Conservation (phyloP, 306 rosid species). For the Spatholobus suberectus region DNA sequence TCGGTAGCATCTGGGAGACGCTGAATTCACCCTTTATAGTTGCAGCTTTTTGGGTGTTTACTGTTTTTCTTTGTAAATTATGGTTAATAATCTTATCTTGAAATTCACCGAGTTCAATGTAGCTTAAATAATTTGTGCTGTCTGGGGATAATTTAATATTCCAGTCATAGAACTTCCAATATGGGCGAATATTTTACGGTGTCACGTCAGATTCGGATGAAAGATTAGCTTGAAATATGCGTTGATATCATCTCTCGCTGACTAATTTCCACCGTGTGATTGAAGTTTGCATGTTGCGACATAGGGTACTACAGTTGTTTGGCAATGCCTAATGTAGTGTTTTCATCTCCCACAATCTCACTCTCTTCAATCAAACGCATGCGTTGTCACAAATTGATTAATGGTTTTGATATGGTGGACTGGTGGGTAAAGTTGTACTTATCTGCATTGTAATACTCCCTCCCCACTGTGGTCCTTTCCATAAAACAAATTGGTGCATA, state of each 20-base stretch:
- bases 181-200: conserved; percentile 25
- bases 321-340: not conserved
- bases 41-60: conserved; percentile 28
- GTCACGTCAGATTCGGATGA: conserved; percentile 30
- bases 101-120: conserved; percentile 34
- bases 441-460: too few relatives aligned
- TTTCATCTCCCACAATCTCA: not conserved
- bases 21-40: conserved; percentile 31
- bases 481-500: too few relatives aligned
- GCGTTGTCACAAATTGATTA: not conserved
- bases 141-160: conserved; percentile 23
- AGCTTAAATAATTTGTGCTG: conserved; percentile 40
- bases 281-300: conserved; percentile 1
- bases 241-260: conserved; percentile 6
- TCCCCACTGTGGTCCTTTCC: too few relatives aligned
- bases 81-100: conserved; percentile 25
- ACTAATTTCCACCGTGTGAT: not conserved
- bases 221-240: conserved; percentile 18
- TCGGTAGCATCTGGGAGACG: conserved; percentile 91
- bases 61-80: conserved; percentile 40
- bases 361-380: not conserved
- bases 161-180: conserved; percentile 32
- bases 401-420: too few relatives aligned
- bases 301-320: not conserved
- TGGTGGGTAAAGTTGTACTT: too few relatives aligned